Conservation (phyloP, 2,329 filamentous ascomycete species). For the Parastagonospora avenae region DNA sequence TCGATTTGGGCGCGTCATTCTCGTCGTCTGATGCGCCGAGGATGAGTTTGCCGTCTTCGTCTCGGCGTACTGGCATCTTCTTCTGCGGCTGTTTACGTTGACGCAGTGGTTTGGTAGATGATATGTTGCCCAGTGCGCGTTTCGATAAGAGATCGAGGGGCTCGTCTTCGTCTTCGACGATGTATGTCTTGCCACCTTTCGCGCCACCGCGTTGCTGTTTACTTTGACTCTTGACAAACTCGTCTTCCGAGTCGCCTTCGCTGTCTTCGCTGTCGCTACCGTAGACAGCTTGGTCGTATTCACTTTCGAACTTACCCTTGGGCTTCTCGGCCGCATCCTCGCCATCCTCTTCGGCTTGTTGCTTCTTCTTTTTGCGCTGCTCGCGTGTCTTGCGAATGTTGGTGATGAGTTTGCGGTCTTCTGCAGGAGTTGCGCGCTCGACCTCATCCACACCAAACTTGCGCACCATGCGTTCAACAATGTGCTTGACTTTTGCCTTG, state of each 20-base stretch:
- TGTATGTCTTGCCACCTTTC: conserved; percentile 71
- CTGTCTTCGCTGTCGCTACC: conserved; percentile 65
- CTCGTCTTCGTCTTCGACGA: conserved; percentile 92
- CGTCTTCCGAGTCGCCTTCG: conserved; percentile 50
- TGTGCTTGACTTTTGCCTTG: conserved; percentile 96
- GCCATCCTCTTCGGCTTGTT: conserved; percentile 63
- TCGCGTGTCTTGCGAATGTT: conserved; percentile 97
- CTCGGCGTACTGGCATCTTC: conserved; percentile 54
- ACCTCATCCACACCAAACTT: conserved; percentile 85
- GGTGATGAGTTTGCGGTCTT: conserved; percentile 84
- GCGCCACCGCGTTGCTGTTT: conserved; percentile 41
- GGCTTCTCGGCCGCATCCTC: conserved; percentile 49
- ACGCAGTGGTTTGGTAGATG: conserved; percentile 80
- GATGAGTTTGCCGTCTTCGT: conserved; percentile 81
- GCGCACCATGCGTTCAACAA: conserved; percentile 90
- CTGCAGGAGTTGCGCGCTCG: conserved; percentile 80
- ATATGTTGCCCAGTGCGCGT: conserved; percentile 88
- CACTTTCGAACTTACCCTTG: conserved; percentile 78
- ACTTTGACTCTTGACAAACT: conserved; percentile 41
- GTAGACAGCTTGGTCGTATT: conserved; percentile 95
- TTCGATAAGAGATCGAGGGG: conserved; percentile 92
- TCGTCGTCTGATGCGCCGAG: conserved; percentile 63
- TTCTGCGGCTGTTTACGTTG: conserved; percentile 57
- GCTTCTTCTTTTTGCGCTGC: conserved; percentile 87
- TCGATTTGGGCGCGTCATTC: conserved; percentile 20